Evolutionary conservation across 2,329 filamentous ascomycete genomes (phyloP).

Genomic region (Trichoderma arundinaceum): DNA sequence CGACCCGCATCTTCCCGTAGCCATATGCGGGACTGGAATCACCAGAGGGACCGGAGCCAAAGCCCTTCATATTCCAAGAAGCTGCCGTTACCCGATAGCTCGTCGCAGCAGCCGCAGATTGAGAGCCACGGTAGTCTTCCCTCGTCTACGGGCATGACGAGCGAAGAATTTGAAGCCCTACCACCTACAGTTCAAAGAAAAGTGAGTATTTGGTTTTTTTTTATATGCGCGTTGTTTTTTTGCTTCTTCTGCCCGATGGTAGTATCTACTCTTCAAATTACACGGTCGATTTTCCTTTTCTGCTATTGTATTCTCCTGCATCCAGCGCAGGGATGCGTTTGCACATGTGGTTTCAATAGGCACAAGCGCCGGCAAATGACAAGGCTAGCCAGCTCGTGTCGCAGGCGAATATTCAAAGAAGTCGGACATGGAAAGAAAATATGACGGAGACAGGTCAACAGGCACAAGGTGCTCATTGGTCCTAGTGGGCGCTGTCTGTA

Average conservation of each 20-base stretch:
- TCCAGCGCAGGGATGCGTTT: conserved; percentile 16
- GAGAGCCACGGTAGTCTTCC: conserved; percentile 35
- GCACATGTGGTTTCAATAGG: conserved; percentile 20
- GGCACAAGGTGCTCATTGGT: conserved; percentile 16
- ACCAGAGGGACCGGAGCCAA: conserved; percentile 22
- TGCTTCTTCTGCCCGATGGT: not conserved
- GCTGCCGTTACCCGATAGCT: conserved; percentile 38
- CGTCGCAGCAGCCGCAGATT: conserved; percentile 30
- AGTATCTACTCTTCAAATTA: not conserved
- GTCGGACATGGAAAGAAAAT: not conserved
- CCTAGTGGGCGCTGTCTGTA: not conserved
- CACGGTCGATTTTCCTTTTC: not conserved
- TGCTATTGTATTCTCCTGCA: conserved; percentile 27
- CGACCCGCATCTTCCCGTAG: conserved; percentile 42
- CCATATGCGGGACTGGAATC: conserved; percentile 32
- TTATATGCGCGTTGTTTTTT: conserved; percentile 32
- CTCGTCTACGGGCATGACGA: conserved; percentile 44
- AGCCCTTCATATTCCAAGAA: conserved; percentile 29
- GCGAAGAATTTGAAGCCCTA: conserved; percentile 55
- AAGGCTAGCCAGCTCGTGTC: conserved; percentile 9
- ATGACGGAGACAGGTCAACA: conserved; percentile 1
- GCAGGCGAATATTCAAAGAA: conserved; percentile 5
- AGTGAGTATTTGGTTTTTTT: conserved; percentile 48
- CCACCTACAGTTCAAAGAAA: conserved; percentile 63
- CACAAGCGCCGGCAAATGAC: conserved; percentile 12